Evolutionary conservation across 225 moss, liverwort and hornwort genomes (phyloP).

Genomic region (Ulota crispa): DNA sequence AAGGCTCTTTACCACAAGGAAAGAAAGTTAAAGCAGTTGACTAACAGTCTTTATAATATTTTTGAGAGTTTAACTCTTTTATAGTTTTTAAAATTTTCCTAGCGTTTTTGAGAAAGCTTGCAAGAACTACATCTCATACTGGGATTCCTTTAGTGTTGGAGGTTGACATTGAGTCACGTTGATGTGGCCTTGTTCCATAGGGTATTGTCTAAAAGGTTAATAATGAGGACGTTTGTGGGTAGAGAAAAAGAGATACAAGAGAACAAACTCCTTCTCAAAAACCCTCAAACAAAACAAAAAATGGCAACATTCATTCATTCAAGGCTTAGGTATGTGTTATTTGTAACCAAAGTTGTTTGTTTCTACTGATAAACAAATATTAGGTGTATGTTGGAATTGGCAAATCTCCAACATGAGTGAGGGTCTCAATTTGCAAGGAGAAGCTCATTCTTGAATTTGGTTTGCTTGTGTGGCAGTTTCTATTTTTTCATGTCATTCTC

Average conservation of each 20-base stretch:
- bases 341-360: not conserved
- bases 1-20: not conserved
- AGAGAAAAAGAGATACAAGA: slow-evolving; percentile 33
- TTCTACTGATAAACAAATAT: not conserved
- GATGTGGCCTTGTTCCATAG: slow-evolving; percentile 25
- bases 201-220: slow-evolving; percentile 37
- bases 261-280: slow-evolving; percentile 18
- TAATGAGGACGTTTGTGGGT: slow-evolving; percentile 23
- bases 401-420: not conserved
- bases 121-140: not conserved
- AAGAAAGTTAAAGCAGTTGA: slow-evolving; percentile 1
- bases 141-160: not conserved
- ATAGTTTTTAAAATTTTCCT: not conserved
- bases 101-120: not conserved
- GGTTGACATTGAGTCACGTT: not conserved
- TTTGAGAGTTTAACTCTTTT: slow-evolving; percentile 2
- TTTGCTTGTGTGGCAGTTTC: slow-evolving; percentile 68
- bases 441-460: slow-evolving; percentile 6
- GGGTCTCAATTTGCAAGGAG: not conserved
- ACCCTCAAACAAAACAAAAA: slow-evolving; percentile 19
- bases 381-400: not conserved
- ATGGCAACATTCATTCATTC: slow-evolving; percentile 38
- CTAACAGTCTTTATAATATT: not conserved
- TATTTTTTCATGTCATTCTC: no score
- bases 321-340: slow-evolving; percentile 53